Evolutionary conservation across 2,329 filamentous ascomycete genomes (phyloP).

Genomic region (Xylariaceae sp.): DNA sequence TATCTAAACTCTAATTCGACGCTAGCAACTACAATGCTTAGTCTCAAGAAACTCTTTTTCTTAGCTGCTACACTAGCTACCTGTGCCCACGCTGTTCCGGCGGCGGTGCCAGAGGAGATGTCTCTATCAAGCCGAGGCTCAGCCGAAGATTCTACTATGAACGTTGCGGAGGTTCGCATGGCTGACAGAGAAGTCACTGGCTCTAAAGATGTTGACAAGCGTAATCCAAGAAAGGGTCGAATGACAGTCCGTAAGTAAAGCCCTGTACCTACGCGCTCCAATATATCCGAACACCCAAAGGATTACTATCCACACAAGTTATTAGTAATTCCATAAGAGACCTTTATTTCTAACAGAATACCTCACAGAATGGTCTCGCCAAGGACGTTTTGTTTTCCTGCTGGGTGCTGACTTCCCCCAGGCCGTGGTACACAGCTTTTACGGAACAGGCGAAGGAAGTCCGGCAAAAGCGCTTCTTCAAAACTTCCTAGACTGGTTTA

Average conservation of each 20-base stretch:
- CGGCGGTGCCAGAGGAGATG: neutral
- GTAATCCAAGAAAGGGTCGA: neutral
- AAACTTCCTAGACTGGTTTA: neutral
- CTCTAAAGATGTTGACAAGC: neutral
- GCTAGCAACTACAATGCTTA: neutral
- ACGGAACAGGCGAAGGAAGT: neutral
- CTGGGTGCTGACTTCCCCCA: neutral
- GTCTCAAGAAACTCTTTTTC: neutral
- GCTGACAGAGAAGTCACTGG: no score
- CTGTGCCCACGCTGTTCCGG: neutral
- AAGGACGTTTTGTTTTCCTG: slow-evolving; percentile 1
- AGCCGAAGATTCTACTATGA: no score
- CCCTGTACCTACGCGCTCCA: no score
- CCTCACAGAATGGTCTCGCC: neutral
- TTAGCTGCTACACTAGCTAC: neutral
- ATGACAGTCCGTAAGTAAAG: neutral
- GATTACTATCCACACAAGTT: no score
- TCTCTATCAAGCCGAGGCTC: neutral
- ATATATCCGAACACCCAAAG: no score
- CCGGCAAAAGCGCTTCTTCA: neutral
- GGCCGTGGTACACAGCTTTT: neutral
- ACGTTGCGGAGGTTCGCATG: no score
- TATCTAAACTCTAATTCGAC: no score
- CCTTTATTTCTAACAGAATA: no score
- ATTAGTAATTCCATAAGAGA: no score